Conservation (phyloP, 2,329 filamentous ascomycete species). For the Blastomyces parvus region DNA sequence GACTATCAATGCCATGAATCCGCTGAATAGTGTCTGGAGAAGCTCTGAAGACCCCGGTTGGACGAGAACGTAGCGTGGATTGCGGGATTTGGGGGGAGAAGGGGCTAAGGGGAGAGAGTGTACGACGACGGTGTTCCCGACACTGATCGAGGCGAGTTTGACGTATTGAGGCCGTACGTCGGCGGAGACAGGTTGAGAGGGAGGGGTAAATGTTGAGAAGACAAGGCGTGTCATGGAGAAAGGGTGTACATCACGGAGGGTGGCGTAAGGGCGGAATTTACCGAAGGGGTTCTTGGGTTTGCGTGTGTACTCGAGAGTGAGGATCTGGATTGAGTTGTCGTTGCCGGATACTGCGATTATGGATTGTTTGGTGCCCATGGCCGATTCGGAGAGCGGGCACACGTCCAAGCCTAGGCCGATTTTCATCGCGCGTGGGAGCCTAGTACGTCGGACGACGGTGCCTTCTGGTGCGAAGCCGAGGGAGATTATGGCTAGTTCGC, state of each 20-base stretch:
- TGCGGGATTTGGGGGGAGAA: slow-evolving; percentile 33
- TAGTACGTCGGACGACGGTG: slow-evolving; percentile 43
- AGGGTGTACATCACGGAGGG: slow-evolving; percentile 47
- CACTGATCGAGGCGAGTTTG: slow-evolving; percentile 70
- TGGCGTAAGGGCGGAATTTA: slow-evolving; percentile 42
- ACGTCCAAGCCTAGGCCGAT: slow-evolving; percentile 72
- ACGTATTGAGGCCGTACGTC: slow-evolving; percentile 49
- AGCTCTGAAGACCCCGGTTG: slow-evolving; percentile 47
- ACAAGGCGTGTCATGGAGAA: slow-evolving; percentile 50
- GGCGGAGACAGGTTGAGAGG: slow-evolving; percentile 39
- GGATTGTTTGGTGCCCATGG: slow-evolving; percentile 61
- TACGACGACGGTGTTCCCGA: slow-evolving; percentile 69
- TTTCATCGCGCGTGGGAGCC: slow-evolving; percentile 58
- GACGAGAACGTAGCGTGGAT: slow-evolving; percentile 61
- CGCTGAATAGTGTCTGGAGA: slow-evolving; percentile 45
- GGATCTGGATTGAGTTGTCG: slow-evolving; percentile 67
- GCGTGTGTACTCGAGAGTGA: slow-evolving; percentile 60
- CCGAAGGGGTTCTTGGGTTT: slow-evolving; percentile 35
- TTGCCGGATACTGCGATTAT: slow-evolving; percentile 71
- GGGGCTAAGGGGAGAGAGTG: slow-evolving; percentile 63
- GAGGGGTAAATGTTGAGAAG: slow-evolving; percentile 45
- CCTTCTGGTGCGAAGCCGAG: slow-evolving; percentile 27
- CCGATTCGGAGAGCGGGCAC: slow-evolving; percentile 52
- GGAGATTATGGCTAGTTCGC: slow-evolving; percentile 45
- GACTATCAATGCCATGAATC: slow-evolving; percentile 51